Base-by-base conservation (phyloP, 805 yeast species). In the Teunomyces pallodes region DNA sequence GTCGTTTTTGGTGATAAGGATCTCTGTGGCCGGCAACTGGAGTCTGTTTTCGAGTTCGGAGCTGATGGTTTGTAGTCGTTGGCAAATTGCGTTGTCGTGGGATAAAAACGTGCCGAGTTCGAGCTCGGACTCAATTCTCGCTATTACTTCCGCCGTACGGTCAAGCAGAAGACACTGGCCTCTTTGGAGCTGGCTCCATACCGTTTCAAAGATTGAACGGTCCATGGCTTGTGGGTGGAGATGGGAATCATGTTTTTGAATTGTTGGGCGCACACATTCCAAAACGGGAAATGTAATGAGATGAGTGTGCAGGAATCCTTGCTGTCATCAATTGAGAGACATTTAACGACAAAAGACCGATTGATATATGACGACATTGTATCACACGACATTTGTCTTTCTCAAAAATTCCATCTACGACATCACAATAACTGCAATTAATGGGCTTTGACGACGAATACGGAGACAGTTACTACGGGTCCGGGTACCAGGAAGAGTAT, bases 281-380 rank as follows among this genome's bases (percentile, higher is more conserved):
- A 7, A 26, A 51, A 45, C 28, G 29, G 54, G 54, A 43, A 51
- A 30, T 42, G 54, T 48, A 50, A 50, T 46, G 33, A 30, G 13
- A 30, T 36, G 13, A 20, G 31, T 32, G 31, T 47, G 32, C 29
- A 43, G 39, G 48, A 12, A 9, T 17, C 4, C 8, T 14, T 29
- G 32, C 40, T 16, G 29, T 24, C 32, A 29, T 24, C 44, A 40
- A n/a, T n/a, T n/a, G n/a, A 31, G 33, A 13, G 13, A 30, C n/a
- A 9, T 12, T 10, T 12, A 12, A 30, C 13, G 12, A 30, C 12
- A 30, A 8, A 10, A n/a, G 4, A 5, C 24, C 24, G 24, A n/a
- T n/a, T n/a, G n/a, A 20, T 6, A 20, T 20, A 5, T 5, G 24
- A 20, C 24, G 24, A 20, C 24, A 20, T 20, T 20, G 4, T 5